A percentile compares a stretch with the other conserved stretches of the same genome.
Conservation (phyloP, 2,329 filamentous ascomycete species). For the Neopestalotiopsis rosae region DNA sequence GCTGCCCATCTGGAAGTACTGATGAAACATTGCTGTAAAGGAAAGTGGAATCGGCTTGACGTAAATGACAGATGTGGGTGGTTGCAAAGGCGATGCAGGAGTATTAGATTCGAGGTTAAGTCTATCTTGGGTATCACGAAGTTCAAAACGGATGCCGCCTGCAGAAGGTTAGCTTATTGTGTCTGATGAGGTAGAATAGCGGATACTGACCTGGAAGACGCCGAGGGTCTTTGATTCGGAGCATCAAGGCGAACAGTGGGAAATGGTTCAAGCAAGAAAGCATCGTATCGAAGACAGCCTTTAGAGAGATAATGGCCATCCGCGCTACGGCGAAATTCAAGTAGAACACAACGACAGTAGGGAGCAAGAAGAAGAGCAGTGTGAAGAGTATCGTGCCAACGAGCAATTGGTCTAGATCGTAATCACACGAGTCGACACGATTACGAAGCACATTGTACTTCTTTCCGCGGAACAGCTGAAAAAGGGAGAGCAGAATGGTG, state of each 20-base stretch:
- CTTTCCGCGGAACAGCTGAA: constrained; percentile 97
- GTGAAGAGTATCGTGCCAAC: constrained; percentile 97
- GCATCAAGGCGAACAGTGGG: constrained; percentile 94
- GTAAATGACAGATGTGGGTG: constrained; percentile 81
- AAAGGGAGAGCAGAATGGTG: constrained; percentile 94
- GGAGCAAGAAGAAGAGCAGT: constrained; percentile 89
- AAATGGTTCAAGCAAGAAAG: constrained; percentile 97
- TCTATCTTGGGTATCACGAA: constrained; percentile 73
- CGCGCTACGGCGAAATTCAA: constrained; percentile 92
- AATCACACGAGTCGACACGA: constrained; percentile 98
- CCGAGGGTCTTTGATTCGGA: constrained; percentile 89
- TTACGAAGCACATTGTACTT: constrained; percentile 97
- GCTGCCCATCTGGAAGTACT: constrained; percentile 93
- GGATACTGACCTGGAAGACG: constrained; percentile 76
- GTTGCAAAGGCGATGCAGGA: constrained; percentile 37
- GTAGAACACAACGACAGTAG: constrained; percentile 96
- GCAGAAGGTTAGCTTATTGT: constrained; percentile 29
- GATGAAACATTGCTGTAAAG: constrained; percentile 93
- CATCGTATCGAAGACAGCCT: constrained; percentile 88
- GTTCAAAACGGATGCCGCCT: constrained; percentile 89
- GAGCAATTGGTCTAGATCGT: constrained; percentile 94
- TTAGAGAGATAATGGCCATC: constrained; percentile 93
- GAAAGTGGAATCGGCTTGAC: constrained; percentile 91
- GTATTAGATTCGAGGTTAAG: constrained; percentile 41
- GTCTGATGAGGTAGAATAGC: not conserved